These are phyloP conservation scores for Blastobotrys indianensis DNA, from an alignment of 1,139 yeast genomes.

Conservation along the genomic window DNA sequence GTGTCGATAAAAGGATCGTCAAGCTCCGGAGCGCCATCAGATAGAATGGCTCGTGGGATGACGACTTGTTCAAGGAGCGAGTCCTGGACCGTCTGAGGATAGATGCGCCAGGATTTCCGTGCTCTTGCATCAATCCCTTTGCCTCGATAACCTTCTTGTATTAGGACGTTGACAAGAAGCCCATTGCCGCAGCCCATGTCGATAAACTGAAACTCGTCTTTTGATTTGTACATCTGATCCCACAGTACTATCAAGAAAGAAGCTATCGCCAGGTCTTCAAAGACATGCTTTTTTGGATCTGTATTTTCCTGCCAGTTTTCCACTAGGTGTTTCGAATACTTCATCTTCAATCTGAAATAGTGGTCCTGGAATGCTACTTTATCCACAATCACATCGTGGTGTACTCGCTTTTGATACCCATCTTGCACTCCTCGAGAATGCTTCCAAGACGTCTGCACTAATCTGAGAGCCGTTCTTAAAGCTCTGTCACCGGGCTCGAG, in stretches of 20 bases:
- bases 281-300: constrained; percentile 92
- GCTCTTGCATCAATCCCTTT: constrained; percentile 85
- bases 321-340: constrained; percentile 70
- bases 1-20: constrained; percentile 56
- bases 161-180: constrained; percentile 65
- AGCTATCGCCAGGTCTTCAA: constrained; percentile 94
- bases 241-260: constrained; percentile 90
- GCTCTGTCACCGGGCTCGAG: constrained; percentile 48
- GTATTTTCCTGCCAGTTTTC: constrained; percentile 88
- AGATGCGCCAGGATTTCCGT: constrained; percentile 79
- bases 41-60: constrained; percentile 63
- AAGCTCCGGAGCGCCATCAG: constrained; percentile 42
- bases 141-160: constrained; percentile 76
- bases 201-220: constrained; percentile 58
- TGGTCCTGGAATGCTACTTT: constrained; percentile 78
- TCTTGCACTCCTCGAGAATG: constrained; percentile 78
- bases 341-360: constrained; percentile 73
- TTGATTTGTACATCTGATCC: constrained; percentile 51
- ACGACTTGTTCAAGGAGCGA: constrained; percentile 68
- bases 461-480: constrained; percentile 72
- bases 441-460: constrained; percentile 71
- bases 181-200: constrained; percentile 98
- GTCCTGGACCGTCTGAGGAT: constrained; percentile 55
- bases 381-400: constrained; percentile 81
- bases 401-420: constrained; percentile 84